phyloP scores from a whole-genome alignment of 1,284 basidiomycete species.

The Ustilago vetiveriae region DNA sequence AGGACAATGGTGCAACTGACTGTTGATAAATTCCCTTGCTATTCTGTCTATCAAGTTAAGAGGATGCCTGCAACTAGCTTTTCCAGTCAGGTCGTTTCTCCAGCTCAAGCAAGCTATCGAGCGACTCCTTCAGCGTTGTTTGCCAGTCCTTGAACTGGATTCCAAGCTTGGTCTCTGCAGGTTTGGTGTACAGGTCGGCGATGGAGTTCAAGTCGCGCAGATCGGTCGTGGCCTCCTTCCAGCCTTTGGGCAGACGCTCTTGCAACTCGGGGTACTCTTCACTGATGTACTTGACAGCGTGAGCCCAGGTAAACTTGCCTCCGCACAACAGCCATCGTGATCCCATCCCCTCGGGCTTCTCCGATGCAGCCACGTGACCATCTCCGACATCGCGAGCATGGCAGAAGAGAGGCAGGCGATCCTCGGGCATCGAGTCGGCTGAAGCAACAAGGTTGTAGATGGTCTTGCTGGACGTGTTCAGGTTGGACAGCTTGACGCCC shows the following conservation, averaged over 20 bases:
- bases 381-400: constrained; percentile 57
- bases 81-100: constrained; percentile 51
- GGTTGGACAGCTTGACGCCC: constrained; percentile 39
- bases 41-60: too few relatives aligned
- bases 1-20: too few relatives aligned
- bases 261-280: constrained; percentile 46
- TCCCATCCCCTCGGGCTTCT: constrained; percentile 41
- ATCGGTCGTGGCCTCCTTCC: constrained; percentile 36
- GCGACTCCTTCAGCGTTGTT: constrained; percentile 51
- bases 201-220: constrained; percentile 25
- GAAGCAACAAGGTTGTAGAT: constrained; percentile 59
- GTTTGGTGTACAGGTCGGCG: constrained; percentile 46
- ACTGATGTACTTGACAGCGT: constrained; percentile 49
- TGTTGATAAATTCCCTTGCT: too few relatives aligned
- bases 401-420: constrained; percentile 66
- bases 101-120: constrained; percentile 52
- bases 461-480: constrained; percentile 58
- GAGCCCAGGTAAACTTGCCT: constrained; percentile 54
- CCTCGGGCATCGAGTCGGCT: constrained; percentile 52
- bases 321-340: constrained; percentile 54
- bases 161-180: constrained; percentile 38
- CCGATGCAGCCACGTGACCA: constrained; percentile 61
- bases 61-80: too few relatives aligned
- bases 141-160: constrained; percentile 55
- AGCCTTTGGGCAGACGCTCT: constrained; percentile 54